A percentile compares a stretch with the other conserved stretches of the same genome.
Evolutionary conservation across 768 basidiomycete species (phyloP).

Genomic region (Boletus pseudo-olivaceus): DNA sequence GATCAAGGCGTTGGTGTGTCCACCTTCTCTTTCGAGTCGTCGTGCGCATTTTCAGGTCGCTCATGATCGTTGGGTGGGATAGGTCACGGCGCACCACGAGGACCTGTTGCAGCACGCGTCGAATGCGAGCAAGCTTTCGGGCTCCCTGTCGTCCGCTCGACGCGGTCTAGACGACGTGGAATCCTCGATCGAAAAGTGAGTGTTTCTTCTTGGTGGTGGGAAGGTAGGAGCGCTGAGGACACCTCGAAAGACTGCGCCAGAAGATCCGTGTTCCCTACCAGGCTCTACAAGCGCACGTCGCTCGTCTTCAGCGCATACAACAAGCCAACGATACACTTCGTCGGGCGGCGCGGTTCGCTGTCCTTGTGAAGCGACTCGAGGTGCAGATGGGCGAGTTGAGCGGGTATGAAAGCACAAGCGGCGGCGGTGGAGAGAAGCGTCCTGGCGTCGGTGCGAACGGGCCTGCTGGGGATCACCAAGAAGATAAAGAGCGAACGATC

Average conservation of each 20-base stretch:
- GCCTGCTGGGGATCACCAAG: conserved; percentile 44
- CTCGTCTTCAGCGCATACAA: conserved; percentile 72
- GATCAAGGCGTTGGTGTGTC: conserved; percentile 74
- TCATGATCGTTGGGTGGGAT: not conserved
- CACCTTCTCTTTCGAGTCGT: not conserved
- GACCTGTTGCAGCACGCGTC: conserved; percentile 80
- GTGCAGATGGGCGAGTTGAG: conserved; percentile 75
- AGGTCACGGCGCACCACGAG: conserved; percentile 85
- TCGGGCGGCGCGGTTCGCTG: conserved; percentile 79
- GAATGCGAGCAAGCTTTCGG: conserved; percentile 64
- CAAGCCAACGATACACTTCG: conserved; percentile 82
- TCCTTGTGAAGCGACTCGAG: conserved; percentile 79
- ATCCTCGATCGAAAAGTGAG: conserved; percentile 72
- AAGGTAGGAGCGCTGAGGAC: not conserved
- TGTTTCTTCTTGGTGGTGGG: not conserved
- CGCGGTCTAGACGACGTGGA: conserved; percentile 73
- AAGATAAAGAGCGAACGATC: conserved; percentile 82
- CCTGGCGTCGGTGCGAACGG: not conserved
- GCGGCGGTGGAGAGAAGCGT: not conserved
- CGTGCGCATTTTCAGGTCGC: no score
- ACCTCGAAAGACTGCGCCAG: conserved; percentile 58
- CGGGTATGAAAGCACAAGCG: conserved; percentile 1
- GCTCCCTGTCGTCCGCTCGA: conserved; percentile 63
- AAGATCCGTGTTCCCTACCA: conserved; percentile 88
- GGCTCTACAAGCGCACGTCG: conserved; percentile 66